Base-by-base conservation (phyloP, 208 protist genomes). In the Trypanosoma scelopori region DNA sequence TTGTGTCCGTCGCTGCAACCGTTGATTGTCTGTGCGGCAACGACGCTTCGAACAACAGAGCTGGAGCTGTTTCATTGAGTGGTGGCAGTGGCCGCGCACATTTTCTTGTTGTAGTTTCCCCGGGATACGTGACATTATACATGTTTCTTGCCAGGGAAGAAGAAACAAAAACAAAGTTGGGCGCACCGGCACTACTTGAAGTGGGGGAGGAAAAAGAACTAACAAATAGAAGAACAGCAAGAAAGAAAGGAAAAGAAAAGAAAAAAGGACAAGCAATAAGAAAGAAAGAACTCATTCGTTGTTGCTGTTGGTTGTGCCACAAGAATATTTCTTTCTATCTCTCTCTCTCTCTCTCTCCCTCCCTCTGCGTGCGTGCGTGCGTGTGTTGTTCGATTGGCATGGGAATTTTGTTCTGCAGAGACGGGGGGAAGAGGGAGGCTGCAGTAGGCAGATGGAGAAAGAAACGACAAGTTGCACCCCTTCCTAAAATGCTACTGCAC, bases 181-280 rank as follows among this genome's bases (percentile, higher is more conserved):
- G 20, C 18, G 20, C 39, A 28, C 20, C 55, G 16, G 5, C 12
- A 32, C 37, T 11, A 27, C 42, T 23, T 23, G 37, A 5, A 15
- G 23, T 20, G 12, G 9, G n/a, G n/a, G n/a, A n/a, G n/a, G n/a
- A n/a, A n/a, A n/a, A n/a, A 67, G 23, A 67, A 46, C 55, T n/a
- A 72, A 16, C 11, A 18, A 72, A 48, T 5, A 18, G 41, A 55
- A 49, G 61, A 55, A 51, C 68, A 62, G 50, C 39, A 47, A 61
- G 32, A 37, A 45, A 15, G 18, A 49, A 43, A 66, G 25, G 2
- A 48, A 55, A 63, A 60, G 55, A 69, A n/a, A 47, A 61, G 32
- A 37, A 45, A 15, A 15, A 49, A 43, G 61, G 25, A 20, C 35
- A 55, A 63, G 52, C 48, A 69, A 59, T 4, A 52, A 12, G 27